A percentile compares a stretch with the other conserved stretches of the same genome.
These are phyloP conservation scores for Tardiomyces digboiensis DNA, from an alignment of 1,139 yeast species.

Conservation along the genomic window DNA sequence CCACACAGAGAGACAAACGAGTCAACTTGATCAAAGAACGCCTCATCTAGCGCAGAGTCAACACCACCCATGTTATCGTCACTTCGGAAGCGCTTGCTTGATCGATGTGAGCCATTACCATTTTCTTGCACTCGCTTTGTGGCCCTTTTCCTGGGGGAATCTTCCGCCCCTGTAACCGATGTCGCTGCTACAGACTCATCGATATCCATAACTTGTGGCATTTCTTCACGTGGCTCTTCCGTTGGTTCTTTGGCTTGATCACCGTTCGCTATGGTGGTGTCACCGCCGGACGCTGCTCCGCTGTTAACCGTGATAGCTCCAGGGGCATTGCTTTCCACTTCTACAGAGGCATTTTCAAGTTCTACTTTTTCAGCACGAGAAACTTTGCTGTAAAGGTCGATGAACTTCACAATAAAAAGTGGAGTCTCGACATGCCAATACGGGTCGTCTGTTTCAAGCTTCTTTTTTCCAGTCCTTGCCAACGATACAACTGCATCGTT, in stretches of 20 bases:
- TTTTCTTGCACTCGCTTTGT: not conserved
- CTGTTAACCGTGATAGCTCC: too few species aligned
- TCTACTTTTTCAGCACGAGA: not conserved
- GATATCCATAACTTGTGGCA: not conserved
- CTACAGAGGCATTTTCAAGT: too few species aligned
- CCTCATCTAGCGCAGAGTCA: conserved; percentile 24
- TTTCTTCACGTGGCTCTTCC: not conserved
- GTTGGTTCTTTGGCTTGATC: not conserved
- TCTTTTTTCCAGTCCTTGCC: not conserved
- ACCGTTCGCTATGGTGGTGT: too few species aligned
- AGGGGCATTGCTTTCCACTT: too few species aligned
- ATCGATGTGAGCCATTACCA: not conserved
- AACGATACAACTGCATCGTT: not conserved
- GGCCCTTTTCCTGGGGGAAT: not conserved
- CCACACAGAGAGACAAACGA: conserved; percentile 15
- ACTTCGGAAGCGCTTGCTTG: not conserved
- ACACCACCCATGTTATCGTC: conserved; percentile 10
- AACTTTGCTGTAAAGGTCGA: not conserved
- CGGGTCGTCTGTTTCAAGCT: not conserved
- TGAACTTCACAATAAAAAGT: not conserved
- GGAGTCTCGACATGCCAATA: not conserved
- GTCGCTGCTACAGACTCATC: not conserved
- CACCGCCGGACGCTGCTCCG: too few species aligned
- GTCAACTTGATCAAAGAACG: conserved; percentile 22
- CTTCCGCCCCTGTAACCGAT: not conserved